Conservation (phyloP, 2,329 filamentous ascomycete genomes). For the Aspergillus carbonarius region DNA sequence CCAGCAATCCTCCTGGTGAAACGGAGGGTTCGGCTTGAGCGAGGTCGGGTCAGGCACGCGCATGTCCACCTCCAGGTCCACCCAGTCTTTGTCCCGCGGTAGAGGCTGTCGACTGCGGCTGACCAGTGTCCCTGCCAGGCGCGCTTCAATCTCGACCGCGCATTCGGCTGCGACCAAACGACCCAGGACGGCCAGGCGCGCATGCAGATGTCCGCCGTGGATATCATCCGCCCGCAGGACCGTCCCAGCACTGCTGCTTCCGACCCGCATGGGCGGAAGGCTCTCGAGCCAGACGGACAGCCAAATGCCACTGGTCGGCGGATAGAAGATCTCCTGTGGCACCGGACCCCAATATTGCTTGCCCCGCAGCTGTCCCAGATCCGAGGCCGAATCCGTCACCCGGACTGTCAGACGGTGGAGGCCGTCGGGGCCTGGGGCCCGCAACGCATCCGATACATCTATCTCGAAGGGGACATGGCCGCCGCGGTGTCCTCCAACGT, state of each 20-base stretch:
- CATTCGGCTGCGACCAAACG: conserved; percentile 37
- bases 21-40: conserved; percentile 27
- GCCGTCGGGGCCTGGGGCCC: neutral
- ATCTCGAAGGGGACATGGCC: conserved; percentile 64
- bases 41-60: conserved; percentile 43
- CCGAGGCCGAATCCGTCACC: conserved; percentile 63
- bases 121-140: conserved; percentile 51
- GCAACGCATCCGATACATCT: conserved; percentile 51
- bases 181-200: conserved; percentile 49
- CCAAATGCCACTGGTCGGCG: conserved; percentile 72
- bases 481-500: conserved; percentile 55
- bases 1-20: conserved; percentile 52
- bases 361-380: conserved; percentile 64
- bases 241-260: conserved; percentile 60
- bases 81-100: conserved; percentile 52
- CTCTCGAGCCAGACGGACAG: conserved; percentile 70
- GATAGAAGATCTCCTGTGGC: conserved; percentile 64
- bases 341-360: conserved; percentile 64
- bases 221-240: conserved; percentile 58
- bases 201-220: conserved; percentile 52
- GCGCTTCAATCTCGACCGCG: conserved; percentile 55
- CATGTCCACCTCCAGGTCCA: conserved; percentile 50
- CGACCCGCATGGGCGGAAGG: conserved; percentile 51
- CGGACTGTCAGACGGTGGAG: conserved; percentile 54
- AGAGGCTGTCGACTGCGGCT: conserved; percentile 47